Evolutionary conservation across 495 filamentous ascomycete genomes (phyloP), one percentile per base, ranked within the genome.

Genomic region (Tuber melanosporum): DNA sequence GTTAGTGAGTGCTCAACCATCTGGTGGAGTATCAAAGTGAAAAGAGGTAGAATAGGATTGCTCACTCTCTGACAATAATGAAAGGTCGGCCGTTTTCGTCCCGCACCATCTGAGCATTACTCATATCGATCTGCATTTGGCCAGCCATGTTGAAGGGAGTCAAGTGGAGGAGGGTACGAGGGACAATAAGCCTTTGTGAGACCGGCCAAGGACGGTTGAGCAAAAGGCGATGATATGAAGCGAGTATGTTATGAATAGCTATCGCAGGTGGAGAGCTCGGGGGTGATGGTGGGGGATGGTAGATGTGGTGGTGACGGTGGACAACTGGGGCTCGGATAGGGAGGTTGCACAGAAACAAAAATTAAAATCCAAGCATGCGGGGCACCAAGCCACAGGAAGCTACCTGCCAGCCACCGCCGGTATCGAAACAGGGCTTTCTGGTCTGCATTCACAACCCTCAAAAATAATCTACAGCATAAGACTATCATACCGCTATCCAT

Each of bases 51-150:
- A 36, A 32, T 36, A 17, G 62, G 26, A 78, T 71, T 79, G 90
- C 93, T 85, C 89, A 97, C 94, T 99, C 95, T 91, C 95, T 90
- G 78, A 99, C 95, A 76, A 99, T 91, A 83, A 99, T 98, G 84
- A 99, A 98, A 69, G 96, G 95, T 82, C 95, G 90, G 76, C 95
- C 95, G 84, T 94, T 91, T 86, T 99, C 95, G 90, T 99, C 95
- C 87, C 91, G 91, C 87, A 92, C 87, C 85, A 93, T 87, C 85
- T 89, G 88, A 78, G 91, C 91, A 92, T 84, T 83, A 82, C 72
- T 79, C 76, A 77, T 77, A 62, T 81, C 87, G 71, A 87, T 83
- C 75, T 77, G 77, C 76, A 84, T 84, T 73, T 79, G 77, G 44
- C 75, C 72, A 62, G 83, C 79, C 83, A 84, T 84, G 81, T 71